Percentiles rank a stretch among this genome's conserved stretches.
Conservation (phyloP, 164 flowering plant genomes). For the Akebia trifoliata region DNA sequence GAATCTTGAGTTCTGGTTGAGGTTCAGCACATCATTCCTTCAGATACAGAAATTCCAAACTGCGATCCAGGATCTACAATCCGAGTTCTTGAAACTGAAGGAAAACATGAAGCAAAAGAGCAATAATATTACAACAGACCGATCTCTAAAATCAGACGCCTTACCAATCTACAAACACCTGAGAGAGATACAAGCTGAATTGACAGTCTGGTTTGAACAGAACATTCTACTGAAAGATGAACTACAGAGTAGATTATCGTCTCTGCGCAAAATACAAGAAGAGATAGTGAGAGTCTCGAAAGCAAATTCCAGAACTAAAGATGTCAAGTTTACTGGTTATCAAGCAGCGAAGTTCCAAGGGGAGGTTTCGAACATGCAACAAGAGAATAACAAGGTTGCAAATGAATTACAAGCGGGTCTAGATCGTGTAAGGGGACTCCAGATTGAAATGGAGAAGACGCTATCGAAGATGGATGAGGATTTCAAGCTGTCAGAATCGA, state of each 20-base stretch:
- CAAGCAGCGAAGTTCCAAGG: conserved; percentile 76
- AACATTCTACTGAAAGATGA: conserved; percentile 52
- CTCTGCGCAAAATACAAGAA: conserved; percentile 46
- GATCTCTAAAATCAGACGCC: conserved; percentile 32
- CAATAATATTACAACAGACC: conserved; percentile 9
- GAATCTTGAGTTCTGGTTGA: conserved; percentile 72
- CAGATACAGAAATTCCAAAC: conserved; percentile 64
- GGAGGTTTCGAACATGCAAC: conserved; percentile 68
- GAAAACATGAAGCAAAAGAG: conserved; percentile 24
- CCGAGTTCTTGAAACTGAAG: conserved; percentile 32
- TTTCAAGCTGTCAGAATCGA: conserved; percentile 28
- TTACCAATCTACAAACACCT: conserved; percentile 49
- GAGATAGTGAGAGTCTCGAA: conserved; percentile 34
- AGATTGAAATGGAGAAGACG: conserved; percentile 39
- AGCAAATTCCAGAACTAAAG: conserved; percentile 16
- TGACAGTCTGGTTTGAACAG: conserved; percentile 60
- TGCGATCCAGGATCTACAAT: conserved; percentile 44
- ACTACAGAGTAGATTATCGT: conserved; percentile 36
- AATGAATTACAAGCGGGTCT: conserved; percentile 51
- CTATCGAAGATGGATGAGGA: conserved; percentile 39
- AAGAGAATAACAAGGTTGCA: conserved; percentile 59
- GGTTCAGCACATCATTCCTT: conserved; percentile 64
- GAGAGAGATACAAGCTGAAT: conserved; percentile 57
- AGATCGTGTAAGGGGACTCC: conserved; percentile 37
- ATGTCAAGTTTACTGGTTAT: conserved; percentile 29